A percentile compares a stretch with the other conserved stretches of the same genome.
Conservation (phyloP, 192 early-diverging fungal species). For the Backusella tuberculispora region DNA sequence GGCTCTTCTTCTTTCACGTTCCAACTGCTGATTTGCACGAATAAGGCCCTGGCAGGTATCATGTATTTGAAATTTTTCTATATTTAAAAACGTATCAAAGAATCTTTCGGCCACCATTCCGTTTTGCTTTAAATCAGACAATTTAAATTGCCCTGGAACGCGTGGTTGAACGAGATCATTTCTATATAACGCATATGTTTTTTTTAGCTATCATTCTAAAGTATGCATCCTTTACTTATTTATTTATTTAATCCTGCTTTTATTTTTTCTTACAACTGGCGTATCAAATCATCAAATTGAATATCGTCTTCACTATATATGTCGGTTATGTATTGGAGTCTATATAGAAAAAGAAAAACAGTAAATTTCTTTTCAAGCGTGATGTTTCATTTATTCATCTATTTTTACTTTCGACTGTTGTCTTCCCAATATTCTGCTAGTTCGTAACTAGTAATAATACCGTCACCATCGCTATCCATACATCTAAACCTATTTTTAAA, state of each 20-base stretch:
- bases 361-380: neutral
- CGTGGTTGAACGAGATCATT: slow-evolving; percentile 42
- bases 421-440: slow-evolving; percentile 86
- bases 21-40: slow-evolving; percentile 9
- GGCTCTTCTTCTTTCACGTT: neutral
- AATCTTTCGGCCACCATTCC: slow-evolving; percentile 41
- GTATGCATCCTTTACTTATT: no score
- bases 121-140: slow-evolving; percentile 40
- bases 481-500: slow-evolving; percentile 86
- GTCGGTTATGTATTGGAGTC: slow-evolving; percentile 11
- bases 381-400: neutral
- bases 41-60: slow-evolving; percentile 36
- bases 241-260: neutral
- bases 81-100: slow-evolving; percentile 43
- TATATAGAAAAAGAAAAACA: slow-evolving; percentile 3
- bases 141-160: slow-evolving; percentile 31
- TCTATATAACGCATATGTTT: slow-evolving; percentile 9
- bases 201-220: no score
- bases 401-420: slow-evolving; percentile 50
- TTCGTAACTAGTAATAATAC: slow-evolving; percentile 83
- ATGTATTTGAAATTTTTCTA: slow-evolving; percentile 40
- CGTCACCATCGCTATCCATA: slow-evolving; percentile 91
- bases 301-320: slow-evolving; percentile 23
- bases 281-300: slow-evolving; percentile 42
- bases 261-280: slow-evolving; percentile 35